Percentiles rank a stretch among this genome's conserved stretches.
Evolutionary conservation across 2,329 filamentous ascomycete genomes (phyloP).

Genomic region (Colletotrichum tropicicola): DNA sequence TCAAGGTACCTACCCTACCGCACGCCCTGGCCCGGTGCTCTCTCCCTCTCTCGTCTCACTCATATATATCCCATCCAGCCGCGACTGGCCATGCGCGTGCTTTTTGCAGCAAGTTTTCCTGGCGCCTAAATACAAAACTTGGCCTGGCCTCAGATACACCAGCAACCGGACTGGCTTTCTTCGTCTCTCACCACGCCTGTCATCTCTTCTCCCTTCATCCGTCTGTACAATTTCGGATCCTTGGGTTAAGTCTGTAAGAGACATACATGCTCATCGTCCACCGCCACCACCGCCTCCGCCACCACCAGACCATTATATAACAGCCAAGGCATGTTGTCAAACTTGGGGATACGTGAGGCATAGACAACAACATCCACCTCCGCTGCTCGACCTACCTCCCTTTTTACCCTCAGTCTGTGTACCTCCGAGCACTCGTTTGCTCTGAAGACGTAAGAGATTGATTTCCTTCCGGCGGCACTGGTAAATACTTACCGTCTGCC

Average conservation of each 20-base stretch:
- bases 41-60: constrained; percentile 22
- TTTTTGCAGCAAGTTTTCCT: neutral
- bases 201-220: constrained; percentile 18
- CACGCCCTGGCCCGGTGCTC: neutral
- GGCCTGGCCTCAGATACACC: constrained; percentile 7
- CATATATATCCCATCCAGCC: constrained; percentile 28
- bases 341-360: neutral
- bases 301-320: neutral
- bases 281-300: no score
- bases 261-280: neutral
- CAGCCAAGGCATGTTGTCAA: neutral
- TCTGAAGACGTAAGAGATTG: no score
- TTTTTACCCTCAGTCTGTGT: neutral
- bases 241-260: neutral
- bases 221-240: constrained; percentile 19
- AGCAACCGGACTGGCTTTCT: neutral
- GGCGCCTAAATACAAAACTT: constrained; percentile 9
- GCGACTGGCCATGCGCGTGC: constrained; percentile 6
- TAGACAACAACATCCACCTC: neutral
- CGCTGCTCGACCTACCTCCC: neutral
- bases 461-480: neutral
- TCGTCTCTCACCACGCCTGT: constrained; percentile 5
- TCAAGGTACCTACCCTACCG: neutral
- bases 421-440: no score
- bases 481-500: neutral